Evolutionary conservation across 2,329 filamentous ascomycete genomes (phyloP), one percentile per base, ranked within the genome.

Genomic region (Fusarium duplospermum): DNA sequence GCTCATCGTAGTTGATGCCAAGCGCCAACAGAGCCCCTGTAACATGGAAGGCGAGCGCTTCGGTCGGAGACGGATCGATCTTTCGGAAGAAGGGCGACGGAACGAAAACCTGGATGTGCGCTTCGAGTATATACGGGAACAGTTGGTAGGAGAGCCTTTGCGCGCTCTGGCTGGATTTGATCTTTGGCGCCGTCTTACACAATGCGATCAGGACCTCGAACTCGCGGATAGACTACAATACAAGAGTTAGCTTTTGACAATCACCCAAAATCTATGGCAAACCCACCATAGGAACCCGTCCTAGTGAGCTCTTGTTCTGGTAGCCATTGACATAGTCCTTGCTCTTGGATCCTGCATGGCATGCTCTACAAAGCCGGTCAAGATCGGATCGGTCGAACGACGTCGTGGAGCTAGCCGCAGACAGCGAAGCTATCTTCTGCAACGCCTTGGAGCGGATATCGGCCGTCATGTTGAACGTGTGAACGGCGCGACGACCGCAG

Each of bases 131-230:
- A 82, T 98, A 98, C 6, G 93, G 93, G 9, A 92, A 89, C 45
- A 99, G 86, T 76, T 97, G 95, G 36, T 88, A 87, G n/a, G 92
- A 89, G 42, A 99, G 89, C 77, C 91, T 93, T 78, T 93, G 90
- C 31, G 95, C 95, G 79, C 93, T 93, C 70, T 94, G 90, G 47
- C 86, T 83, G 54, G 90, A 91, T 62, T 91, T 88, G 29, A 98
- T 88, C 27, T 91, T 89, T 5, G 94, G 93, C 4, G 95, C 94
- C 62, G 96, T 94, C 84, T 95, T 96, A 86, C 96, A 98, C 29
- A 99, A 88, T 50, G 96, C 94, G 29, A 98, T 85, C 29, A 99
- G 88, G 62, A 97, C 93, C 82, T 99, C 96, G 76, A 98, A 92
- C 86, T 99, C 97, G 78, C 94, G 92, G 63, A 95, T 91, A 62